Conservation (phyloP, 192 early-diverging fungal genomes). For the Coemansia sp. region DNA sequence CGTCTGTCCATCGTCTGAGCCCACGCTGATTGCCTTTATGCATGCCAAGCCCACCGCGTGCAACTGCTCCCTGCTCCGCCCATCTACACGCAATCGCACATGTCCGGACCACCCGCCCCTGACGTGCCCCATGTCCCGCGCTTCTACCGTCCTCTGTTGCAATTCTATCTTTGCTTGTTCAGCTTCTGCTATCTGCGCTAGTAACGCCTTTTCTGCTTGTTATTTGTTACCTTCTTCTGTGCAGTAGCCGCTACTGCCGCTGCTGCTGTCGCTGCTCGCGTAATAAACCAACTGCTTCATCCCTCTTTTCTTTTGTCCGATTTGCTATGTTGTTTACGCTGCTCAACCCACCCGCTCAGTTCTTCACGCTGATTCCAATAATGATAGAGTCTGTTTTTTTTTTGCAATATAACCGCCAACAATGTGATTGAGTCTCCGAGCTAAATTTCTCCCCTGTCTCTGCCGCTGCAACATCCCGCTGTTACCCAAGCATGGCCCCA, state of each 20-base stretch:
- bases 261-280: slow-evolving; percentile 40
- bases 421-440: not conserved
- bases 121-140: slow-evolving; percentile 36
- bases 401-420: slow-evolving; percentile 1
- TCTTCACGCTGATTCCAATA: not conserved
- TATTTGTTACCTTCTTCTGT: slow-evolving; percentile 21
- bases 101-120: slow-evolving; percentile 47
- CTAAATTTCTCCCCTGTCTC: not conserved
- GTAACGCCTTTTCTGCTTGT: slow-evolving; percentile 1
- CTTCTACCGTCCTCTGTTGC: not conserved
- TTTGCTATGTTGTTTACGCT: not conserved
- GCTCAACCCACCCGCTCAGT: not conserved
- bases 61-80: slow-evolving; percentile 19
- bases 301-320: not conserved
- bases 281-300: slow-evolving; percentile 42
- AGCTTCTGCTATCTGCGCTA: not conserved
- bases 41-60: slow-evolving; percentile 17
- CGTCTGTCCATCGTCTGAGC: not conserved
- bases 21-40: slow-evolving; percentile 9
- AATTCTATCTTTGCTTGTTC: not conserved
- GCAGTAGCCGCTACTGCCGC: slow-evolving; percentile 16
- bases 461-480: not conserved
- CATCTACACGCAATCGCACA: slow-evolving; percentile 23
- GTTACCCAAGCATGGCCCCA: not conserved
- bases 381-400: not conserved